Percentiles rank a stretch among this genome's conserved stretches.
Evolutionary conservation across 257 asterid species (phyloP).

Genomic region (Apocynum venetum): DNA sequence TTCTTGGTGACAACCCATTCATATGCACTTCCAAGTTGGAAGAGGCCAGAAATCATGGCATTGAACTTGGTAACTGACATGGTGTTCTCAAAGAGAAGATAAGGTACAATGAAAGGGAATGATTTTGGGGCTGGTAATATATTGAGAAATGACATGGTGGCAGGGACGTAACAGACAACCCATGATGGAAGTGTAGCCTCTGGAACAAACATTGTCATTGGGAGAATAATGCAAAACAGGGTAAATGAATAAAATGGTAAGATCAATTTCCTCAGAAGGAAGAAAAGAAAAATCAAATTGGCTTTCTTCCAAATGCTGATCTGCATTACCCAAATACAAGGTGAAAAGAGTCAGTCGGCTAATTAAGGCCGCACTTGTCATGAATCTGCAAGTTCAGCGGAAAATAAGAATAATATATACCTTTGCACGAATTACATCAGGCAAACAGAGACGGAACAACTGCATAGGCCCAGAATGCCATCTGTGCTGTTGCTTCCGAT

Average conservation of each 20-base stretch:
- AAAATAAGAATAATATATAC: conserved; percentile 22
- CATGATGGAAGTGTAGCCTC: conserved; percentile 88
- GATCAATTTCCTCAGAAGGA: conserved; percentile 65
- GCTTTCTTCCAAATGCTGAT: conserved; percentile 47
- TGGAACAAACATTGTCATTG: conserved; percentile 90
- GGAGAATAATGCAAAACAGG: conserved; percentile 83
- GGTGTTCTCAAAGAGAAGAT: conserved; percentile 83
- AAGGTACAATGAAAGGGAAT: conserved; percentile 88
- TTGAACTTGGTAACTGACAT: conserved; percentile 96
- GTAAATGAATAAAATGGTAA: conserved; percentile 94
- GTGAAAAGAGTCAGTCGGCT: neutral
- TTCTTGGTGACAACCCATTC: conserved; percentile 97
- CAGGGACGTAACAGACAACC: conserved; percentile 87
- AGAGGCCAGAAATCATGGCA: conserved; percentile 91
- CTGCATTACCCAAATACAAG: conserved; percentile 25
- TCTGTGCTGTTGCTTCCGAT: conserved; percentile 88
- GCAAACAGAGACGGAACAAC: conserved; percentile 88
- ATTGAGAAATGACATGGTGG: conserved; percentile 70
- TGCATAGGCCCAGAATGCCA: conserved; percentile 99
- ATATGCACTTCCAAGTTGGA: conserved; percentile 86
- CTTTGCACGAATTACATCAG: conserved; percentile 68
- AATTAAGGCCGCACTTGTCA: neutral
- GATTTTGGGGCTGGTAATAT: conserved; percentile 88
- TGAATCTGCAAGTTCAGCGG: neutral
- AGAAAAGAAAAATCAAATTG: conserved; percentile 63